Evolutionary conservation across 768 basidiomycete genomes (phyloP).

Genomic region (Suillus clintonianus): DNA sequence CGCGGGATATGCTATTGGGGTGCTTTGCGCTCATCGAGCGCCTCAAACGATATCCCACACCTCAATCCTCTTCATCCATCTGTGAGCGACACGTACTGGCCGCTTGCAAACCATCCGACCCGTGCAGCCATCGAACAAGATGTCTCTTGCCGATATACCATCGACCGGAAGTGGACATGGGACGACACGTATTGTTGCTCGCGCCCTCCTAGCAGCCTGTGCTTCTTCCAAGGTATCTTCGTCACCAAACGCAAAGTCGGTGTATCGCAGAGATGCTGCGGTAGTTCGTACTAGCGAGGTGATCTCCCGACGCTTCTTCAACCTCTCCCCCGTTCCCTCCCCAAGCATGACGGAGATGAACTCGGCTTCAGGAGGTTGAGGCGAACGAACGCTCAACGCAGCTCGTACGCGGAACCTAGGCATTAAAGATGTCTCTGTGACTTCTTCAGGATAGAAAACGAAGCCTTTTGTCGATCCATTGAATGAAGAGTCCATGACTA

Average conservation of each 20-base stretch:
- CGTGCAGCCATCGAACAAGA: slow-evolving; percentile 1
- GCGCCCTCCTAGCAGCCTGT: slow-evolving; percentile 2
- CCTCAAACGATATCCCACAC: slow-evolving; percentile 6
- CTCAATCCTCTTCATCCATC: slow-evolving; percentile 6
- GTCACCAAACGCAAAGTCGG: slow-evolving; percentile 2
- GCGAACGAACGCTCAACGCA: slow-evolving; percentile 1
- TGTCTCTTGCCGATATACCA: slow-evolving; percentile 4
- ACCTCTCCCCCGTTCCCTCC: not conserved
- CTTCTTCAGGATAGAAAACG: slow-evolving; percentile 4
- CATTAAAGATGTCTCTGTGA: slow-evolving; percentile 1
- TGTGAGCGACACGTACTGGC: slow-evolving; percentile 1
- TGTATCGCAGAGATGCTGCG: slow-evolving; percentile 2
- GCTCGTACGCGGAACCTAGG: slow-evolving; percentile 1
- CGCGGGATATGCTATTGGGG: not conserved
- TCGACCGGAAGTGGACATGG: slow-evolving; percentile 5
- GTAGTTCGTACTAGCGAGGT: not conserved
- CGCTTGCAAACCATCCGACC: slow-evolving; percentile 4
- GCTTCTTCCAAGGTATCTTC: slow-evolving; percentile 3
- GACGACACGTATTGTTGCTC: slow-evolving; percentile 1
- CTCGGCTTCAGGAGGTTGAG: slow-evolving; percentile 4
- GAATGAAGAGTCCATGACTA: slow-evolving; percentile 4
- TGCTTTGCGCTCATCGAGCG: not conserved
- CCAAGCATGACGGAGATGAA: slow-evolving; percentile 2
- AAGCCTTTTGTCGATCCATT: slow-evolving; percentile 1
- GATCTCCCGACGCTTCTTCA: slow-evolving; percentile 4